Evolutionary conservation across 805 yeast species (phyloP), one percentile per base, ranked within the genome.

Genomic region (Wickerhamia fluorescens): DNA sequence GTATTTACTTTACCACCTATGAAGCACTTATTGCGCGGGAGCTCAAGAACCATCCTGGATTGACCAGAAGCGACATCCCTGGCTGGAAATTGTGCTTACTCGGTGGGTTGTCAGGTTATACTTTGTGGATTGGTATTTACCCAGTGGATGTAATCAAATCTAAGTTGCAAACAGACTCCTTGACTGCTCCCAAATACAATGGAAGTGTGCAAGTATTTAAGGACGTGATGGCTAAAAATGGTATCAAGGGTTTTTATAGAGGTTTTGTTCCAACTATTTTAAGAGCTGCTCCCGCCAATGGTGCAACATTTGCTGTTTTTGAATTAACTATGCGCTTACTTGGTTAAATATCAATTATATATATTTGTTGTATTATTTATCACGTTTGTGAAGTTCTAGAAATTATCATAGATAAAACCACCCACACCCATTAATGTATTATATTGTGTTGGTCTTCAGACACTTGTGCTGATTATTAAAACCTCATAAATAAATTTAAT

Each of bases 211-310:
- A 71, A 34, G 94, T 86, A 16, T 59, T 73, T 11, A 66, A 52
- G 33, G 65, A 68, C 33, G 67, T 85, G 14, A 68, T 52, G 47
- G 55, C 51, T 27, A 63, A 67, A n/a, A 64, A 67, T 29, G 96
- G 97, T 16, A 34, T 75, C 15, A 66, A 66, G 38, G 95, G 95
- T 0, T 82, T 92, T 48, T 83, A 84, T 59, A 79, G 79, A 58
- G 99, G 99, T 2, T 88, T 94, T 51, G 57, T 75, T 12, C 96
- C 98, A 21, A 88, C 97, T 0, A 74, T 92, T 39, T 62, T 92
- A 40, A 80, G 99, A 60, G 97, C 99, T 28, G 95, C 95, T 3
- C 98, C 98, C 1, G 98, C 94, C 3, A 94, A 92, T 52, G 99
- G 95, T 23, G 95, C 94, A 17, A 94, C 98, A 0, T 92, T 92